A percentile compares a stretch with the other conserved stretches of the same genome.
Conservation (phyloP, 768 basidiomycete genomes). For the Amanita brunnescens region DNA sequence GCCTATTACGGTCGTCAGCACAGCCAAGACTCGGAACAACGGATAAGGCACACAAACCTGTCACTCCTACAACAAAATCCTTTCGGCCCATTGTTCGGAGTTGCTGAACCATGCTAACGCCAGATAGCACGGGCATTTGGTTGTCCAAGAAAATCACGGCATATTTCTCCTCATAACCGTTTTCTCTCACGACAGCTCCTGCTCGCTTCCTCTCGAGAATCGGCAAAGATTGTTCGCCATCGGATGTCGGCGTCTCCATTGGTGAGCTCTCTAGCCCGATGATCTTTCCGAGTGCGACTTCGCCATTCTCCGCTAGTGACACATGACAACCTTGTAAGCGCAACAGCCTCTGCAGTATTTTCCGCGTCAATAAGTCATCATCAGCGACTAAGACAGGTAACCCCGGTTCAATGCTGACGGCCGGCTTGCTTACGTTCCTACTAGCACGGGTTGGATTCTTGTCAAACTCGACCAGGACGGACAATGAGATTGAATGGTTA, state of each 20-base stretch:
- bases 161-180: constrained; percentile 24
- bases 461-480: constrained; percentile 31
- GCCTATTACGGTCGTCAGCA: neutral
- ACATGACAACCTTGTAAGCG: constrained; percentile 73
- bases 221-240: constrained; percentile 24
- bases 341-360: constrained; percentile 72
- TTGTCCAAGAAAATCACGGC: constrained; percentile 54
- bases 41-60: constrained; percentile 26
- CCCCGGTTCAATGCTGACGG: constrained; percentile 37
- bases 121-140: constrained; percentile 80
- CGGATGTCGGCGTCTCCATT: constrained; percentile 27
- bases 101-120: constrained; percentile 56
- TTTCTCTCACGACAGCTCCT: constrained; percentile 12
- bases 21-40: neutral
- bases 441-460: constrained; percentile 27
- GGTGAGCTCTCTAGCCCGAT: constrained; percentile 28
- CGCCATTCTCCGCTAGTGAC: constrained; percentile 78
- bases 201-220: constrained; percentile 27
- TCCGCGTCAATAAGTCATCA: constrained; percentile 74
- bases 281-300: constrained; percentile 66
- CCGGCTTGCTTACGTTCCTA: constrained; percentile 28
- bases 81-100: constrained; percentile 54
- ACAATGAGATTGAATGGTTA: constrained; percentile 17
- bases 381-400: constrained; percentile 74
- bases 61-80: constrained; percentile 81